Base-by-base conservation (phyloP, 768 basidiomycete genomes). In the Trametes villosa region DNA sequence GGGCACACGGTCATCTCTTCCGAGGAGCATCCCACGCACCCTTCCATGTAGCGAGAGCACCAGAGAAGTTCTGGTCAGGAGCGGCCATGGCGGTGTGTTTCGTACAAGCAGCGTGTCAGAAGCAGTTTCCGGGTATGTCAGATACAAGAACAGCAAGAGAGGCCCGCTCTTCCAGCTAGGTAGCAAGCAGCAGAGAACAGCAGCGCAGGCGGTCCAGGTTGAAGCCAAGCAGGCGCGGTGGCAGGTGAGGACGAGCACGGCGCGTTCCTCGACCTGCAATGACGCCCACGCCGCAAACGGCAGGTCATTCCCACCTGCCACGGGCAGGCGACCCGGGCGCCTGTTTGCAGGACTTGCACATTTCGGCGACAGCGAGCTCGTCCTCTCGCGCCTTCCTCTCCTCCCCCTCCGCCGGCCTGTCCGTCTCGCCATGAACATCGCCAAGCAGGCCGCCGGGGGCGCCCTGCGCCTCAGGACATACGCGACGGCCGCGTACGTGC, bases 41-140 rank as follows among this genome's bases (percentile, higher is more conserved):
- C 80, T 88, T 92, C 96, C 96, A 98, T 76, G 94, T 93, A 53
- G 89, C 77, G 50, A 98, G 77, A 26, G 96, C 96, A 49, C 87
- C 88, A n/a, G 93, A 92, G 77, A 98, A 98, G 76, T 96, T 96
- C 64, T 88, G 84, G 69, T 91, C 91, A 49, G 78, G 40, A 20
- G 47, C 52, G 17, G 57, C 15, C 57, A 55, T 59, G 40, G 18
- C 47, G n/a, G 46, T 55, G 24, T 26, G n/a, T 12, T 30, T 26
- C 44, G 24, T 20, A 15, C 12, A 36, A 20, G 44, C 24, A 31
- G 20, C 18, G 13, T 17, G 15, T 24, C 8, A 24, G 31, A 3
- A 24, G n/a, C 9, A 24, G n/a, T 3, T 22, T 13, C 12, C 5
- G 13, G 20, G 5, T 22, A 24, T 52, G 45, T 46, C 40, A 2